Percentiles rank a stretch among this genome's conserved stretches.
Conservation (phyloP, 352 stramenopile genomes). For the Phytophthora pisi region DNA sequence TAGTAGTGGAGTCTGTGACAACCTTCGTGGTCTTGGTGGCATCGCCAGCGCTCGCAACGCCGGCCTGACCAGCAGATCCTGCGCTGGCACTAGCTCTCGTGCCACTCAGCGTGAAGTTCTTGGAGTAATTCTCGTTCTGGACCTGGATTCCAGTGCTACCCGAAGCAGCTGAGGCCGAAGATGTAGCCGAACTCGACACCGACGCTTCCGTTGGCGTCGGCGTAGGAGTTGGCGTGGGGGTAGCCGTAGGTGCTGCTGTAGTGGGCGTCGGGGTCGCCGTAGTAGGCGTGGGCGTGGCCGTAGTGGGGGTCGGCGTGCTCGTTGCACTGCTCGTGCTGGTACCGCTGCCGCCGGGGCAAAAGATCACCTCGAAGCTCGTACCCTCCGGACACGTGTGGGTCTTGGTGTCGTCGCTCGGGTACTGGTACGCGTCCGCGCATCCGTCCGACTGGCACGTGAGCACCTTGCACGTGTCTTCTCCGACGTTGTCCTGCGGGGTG, state of each 20-base stretch:
- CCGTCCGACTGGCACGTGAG: slow-evolving; percentile 57
- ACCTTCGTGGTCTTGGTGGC: slow-evolving; percentile 15
- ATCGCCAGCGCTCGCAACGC: slow-evolving; percentile 22
- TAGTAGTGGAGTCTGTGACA: slow-evolving; percentile 11
- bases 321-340: slow-evolving; percentile 37
- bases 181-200: slow-evolving; percentile 19
- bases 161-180: slow-evolving; percentile 7
- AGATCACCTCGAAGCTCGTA: slow-evolving; percentile 68
- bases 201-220: slow-evolving; percentile 32
- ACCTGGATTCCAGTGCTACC: slow-evolving; percentile 27
- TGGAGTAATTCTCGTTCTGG: slow-evolving; percentile 26
- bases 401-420: slow-evolving; percentile 64
- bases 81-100: slow-evolving; percentile 25
- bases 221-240: slow-evolving; percentile 28
- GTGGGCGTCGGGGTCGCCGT: slow-evolving; percentile 31
- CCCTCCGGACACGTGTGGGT: slow-evolving; percentile 59
- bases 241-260: slow-evolving; percentile 25
- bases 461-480: slow-evolving; percentile 43
- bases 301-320: slow-evolving; percentile 26
- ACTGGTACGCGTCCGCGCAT: slow-evolving; percentile 65
- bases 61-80: slow-evolving; percentile 17
- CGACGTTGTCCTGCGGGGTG: slow-evolving; percentile 48
- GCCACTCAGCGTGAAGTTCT: slow-evolving; percentile 38
- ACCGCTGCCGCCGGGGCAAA: slow-evolving; percentile 57
- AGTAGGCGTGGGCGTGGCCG: slow-evolving; percentile 19